A percentile compares a stretch with the other conserved stretches of the same genome.
Conservation (phyloP, 805 yeast genomes). For the Sungouiozyma intestinalis region DNA sequence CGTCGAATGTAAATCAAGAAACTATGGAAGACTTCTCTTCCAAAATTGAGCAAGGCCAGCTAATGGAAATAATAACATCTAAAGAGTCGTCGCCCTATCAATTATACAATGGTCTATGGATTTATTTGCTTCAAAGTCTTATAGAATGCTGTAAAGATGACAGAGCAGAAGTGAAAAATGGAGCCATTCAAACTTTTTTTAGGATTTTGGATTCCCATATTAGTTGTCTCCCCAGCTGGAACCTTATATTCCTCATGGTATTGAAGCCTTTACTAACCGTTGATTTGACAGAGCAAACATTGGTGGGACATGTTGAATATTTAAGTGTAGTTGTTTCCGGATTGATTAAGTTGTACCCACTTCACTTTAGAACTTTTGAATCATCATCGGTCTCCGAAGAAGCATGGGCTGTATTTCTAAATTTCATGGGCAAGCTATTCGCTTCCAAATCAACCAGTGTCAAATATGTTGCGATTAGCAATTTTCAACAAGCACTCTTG, state of each 20-base stretch:
- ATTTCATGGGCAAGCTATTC: constrained; percentile 37
- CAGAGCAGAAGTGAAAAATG: constrained; percentile 77
- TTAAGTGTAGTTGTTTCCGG: constrained; percentile 54
- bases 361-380: constrained; percentile 35
- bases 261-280: constrained; percentile 40
- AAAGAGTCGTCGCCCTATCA: constrained; percentile 12
- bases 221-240: constrained; percentile 50
- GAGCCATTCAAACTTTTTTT: constrained; percentile 81
- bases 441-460: constrained; percentile 33
- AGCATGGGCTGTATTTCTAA: constrained; percentile 50
- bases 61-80: constrained; percentile 23
- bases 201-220: constrained; percentile 71
- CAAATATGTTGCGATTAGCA: constrained; percentile 39
- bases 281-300: constrained; percentile 19
- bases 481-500: constrained; percentile 45
- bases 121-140: constrained; percentile 50
- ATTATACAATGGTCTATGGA: constrained; percentile 42
- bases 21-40: not conserved
- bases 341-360: constrained; percentile 46
- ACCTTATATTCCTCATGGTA: constrained; percentile 52
- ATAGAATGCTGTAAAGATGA: constrained; percentile 53
- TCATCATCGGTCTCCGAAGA: constrained; percentile 6
- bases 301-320: constrained; percentile 49
- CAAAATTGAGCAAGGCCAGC: constrained; percentile 10
- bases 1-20: not conserved